phyloP scores from a whole-genome alignment of 2,329 filamentous ascomycete species.

The Diaporthe vexans region DNA sequence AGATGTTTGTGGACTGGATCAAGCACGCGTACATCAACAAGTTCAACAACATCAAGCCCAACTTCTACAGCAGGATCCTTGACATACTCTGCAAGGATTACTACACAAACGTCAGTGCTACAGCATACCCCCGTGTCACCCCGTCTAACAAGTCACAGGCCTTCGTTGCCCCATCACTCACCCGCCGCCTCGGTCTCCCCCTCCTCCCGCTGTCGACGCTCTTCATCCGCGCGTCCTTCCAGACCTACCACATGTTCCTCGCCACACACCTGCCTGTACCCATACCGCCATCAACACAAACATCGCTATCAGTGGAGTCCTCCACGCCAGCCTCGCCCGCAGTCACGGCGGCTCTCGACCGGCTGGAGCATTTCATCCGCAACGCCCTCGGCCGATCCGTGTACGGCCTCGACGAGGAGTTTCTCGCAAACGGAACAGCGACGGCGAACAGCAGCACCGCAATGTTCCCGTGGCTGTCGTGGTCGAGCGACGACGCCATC shows the following conservation, averaged over 20 bases:
- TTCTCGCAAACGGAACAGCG: constrained; percentile 41
- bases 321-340: constrained; percentile 77
- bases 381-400: constrained; percentile 82
- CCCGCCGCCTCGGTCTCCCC: constrained; percentile 88
- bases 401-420: constrained; percentile 69
- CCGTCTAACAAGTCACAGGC: constrained; percentile 65
- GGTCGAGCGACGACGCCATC: constrained; percentile 80
- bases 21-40: constrained; percentile 99
- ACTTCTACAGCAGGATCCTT: constrained; percentile 88
- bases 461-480: constrained; percentile 61
- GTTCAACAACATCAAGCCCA: constrained; percentile 96
- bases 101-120: constrained; percentile 84
- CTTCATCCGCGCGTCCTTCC: constrained; percentile 93
- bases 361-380: constrained; percentile 83
- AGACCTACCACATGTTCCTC: constrained; percentile 98
- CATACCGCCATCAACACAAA: constrained; percentile 74
- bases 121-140: not conserved
- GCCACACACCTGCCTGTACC: constrained; percentile 87
- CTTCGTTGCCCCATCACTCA: constrained; percentile 91
- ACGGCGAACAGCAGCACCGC: constrained; percentile 49
- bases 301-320: constrained; percentile 75
- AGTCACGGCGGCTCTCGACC: constrained; percentile 82
- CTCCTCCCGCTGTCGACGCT: constrained; percentile 94
- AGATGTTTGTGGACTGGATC: constrained; percentile 96
- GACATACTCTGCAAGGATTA: constrained; percentile 98